A percentile compares a stretch with the other conserved stretches of the same genome.
These are phyloP conservation scores for Leishmania martiniquensis DNA, from an alignment of 208 protist species.

Conservation along the genomic window DNA sequence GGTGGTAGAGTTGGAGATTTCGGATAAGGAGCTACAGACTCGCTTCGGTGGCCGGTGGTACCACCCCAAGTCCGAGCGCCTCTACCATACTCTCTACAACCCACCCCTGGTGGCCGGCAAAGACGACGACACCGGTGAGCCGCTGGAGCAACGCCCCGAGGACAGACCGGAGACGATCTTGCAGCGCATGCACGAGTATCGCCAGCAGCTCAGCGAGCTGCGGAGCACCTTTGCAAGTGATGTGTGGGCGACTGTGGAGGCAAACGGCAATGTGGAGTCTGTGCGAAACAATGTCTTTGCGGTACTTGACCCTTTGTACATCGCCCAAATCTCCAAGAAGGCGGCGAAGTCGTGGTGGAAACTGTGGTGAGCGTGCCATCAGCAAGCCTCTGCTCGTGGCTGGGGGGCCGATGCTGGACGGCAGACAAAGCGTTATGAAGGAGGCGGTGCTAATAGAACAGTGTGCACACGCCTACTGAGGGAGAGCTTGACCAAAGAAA, in stretches of 20 bases:
- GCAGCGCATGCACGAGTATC: conserved; percentile 83
- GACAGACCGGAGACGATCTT: conserved; percentile 88
- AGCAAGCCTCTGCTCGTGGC: not conserved
- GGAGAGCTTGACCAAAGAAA: not conserved
- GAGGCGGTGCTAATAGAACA: too few species aligned
- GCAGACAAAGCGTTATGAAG: not conserved
- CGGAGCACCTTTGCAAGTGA: conserved; percentile 66
- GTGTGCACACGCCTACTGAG: not conserved
- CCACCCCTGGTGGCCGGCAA: conserved; percentile 82
- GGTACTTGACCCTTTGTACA: conserved; percentile 68
- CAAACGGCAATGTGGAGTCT: conserved; percentile 64
- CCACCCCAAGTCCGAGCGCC: conserved; percentile 86
- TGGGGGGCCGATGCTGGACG: not conserved
- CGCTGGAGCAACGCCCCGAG: conserved; percentile 85
- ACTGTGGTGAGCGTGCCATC: conserved; percentile 35
- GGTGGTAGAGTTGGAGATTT: conserved; percentile 73
- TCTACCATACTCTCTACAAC: conserved; percentile 93
- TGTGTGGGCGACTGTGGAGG: conserved; percentile 64
- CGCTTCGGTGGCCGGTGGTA: conserved; percentile 86
- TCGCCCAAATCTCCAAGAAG: conserved; percentile 27
- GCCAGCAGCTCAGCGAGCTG: conserved; percentile 73
- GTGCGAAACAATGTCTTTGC: conserved; percentile 78
- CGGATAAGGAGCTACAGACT: conserved; percentile 72
- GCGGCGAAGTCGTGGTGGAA: conserved; percentile 44
- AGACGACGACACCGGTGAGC: conserved; percentile 94